These are phyloP conservation scores for Vachellia pachyceras DNA, from an alignment of 306 rosid species.

Conservation along the genomic window DNA sequence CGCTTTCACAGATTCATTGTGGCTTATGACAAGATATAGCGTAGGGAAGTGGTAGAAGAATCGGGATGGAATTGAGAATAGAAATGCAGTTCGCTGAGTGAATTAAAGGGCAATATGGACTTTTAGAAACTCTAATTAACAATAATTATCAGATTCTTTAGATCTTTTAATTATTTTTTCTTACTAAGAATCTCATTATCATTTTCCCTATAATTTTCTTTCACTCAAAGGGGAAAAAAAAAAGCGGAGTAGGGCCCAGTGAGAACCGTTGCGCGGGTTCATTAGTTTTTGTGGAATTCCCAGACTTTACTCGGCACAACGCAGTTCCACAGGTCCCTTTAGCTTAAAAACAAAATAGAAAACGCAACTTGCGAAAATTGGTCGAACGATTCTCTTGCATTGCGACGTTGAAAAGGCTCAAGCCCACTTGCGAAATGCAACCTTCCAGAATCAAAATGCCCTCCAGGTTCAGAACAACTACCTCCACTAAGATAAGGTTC, in stretches of 20 bases:
- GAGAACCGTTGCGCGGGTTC: not conserved
- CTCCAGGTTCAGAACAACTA: not conserved
- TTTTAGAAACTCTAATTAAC: too few relatives aligned
- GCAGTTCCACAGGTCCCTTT: not conserved
- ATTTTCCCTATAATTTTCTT: too few relatives aligned
- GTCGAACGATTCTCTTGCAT: slow-evolving; percentile 23
- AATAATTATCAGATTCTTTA: too few relatives aligned
- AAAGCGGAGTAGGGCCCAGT: not conserved
- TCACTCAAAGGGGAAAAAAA: too few relatives aligned
- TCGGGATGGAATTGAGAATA: too few relatives aligned
- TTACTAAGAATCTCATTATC: too few relatives aligned
- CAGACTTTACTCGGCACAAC: slow-evolving; percentile 25
- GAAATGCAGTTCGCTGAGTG: too few relatives aligned
- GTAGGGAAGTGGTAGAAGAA: too few relatives aligned
- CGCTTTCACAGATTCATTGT: too few relatives aligned
- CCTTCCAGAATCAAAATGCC: not conserved
- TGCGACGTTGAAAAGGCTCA: not conserved
- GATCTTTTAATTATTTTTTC: too few relatives aligned
- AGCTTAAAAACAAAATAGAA: not conserved
- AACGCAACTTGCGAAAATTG: not conserved
- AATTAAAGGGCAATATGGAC: too few relatives aligned
- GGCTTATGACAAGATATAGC: too few relatives aligned
- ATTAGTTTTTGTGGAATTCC: slow-evolving; percentile 17
- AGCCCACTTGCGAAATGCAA: not conserved
- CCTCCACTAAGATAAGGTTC: not conserved